Base-by-base conservation (phyloP, 345 rosid species). In the Pistacia atlantica region DNA sequence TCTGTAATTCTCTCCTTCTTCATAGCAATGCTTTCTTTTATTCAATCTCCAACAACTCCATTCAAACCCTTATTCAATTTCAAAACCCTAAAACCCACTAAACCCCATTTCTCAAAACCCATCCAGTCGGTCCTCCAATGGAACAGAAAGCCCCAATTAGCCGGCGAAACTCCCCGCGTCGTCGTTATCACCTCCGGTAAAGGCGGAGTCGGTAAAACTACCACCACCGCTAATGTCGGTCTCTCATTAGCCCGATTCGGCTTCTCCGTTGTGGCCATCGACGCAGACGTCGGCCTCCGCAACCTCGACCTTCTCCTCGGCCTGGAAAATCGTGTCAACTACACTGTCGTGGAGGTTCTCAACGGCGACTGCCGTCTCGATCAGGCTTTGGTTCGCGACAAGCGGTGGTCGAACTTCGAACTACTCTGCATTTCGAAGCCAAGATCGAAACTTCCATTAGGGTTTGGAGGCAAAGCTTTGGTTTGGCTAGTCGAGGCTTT, bases 131-230 rank as follows among this genome's bases (percentile, higher is more conserved):
- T 90, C 61, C 97, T 95, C n/a, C 99, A 93, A 58, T 93, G 91
- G 85, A 96, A 93, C 79, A 84, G 98, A 8, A 93, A 92, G 81
- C 99, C 99, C 4, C 87, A 96, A 71, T 81, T 96, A 57, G 88
- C 99, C 73, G 99, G 99, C 17, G 93, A 93, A 28, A 93, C 97
- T 18, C 98, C 97, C 11, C 93, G 99, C 1, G 95, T 96, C 25
- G 97, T 92, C n/a, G 99, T 96, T 7, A 96, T 96, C 71, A 96
- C 98, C 71, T 96, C 99, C 64, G 99, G 99, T 2, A 96, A 96
- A 85, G 99, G 97, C 8, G 99, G 99, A 9, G 98, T 96, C 64
- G 98, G 99, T 0, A 96, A 96, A 77, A 96, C 99, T 1, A 96
- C 99, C 2, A 90, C 99, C 75, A 92, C 98, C 13, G 97, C 99